Percentiles rank a stretch among this genome's conserved stretches.
These are phyloP conservation scores for Halophytophthora polymorphica DNA, from an alignment of 352 stramenopile species.

Conservation along the genomic window DNA sequence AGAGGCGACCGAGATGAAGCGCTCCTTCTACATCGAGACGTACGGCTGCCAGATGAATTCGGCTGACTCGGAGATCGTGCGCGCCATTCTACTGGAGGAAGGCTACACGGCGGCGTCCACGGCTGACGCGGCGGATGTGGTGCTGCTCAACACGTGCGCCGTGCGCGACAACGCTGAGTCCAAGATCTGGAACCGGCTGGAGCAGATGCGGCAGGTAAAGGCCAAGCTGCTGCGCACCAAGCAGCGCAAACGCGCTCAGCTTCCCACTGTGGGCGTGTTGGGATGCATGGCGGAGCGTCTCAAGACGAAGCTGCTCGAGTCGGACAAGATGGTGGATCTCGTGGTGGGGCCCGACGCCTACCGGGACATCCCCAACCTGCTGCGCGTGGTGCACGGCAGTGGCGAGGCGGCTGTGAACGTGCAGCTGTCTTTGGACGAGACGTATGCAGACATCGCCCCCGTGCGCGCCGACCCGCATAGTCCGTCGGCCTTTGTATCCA, in stretches of 20 bases:
- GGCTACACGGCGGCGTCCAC: conserved; percentile 57
- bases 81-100: conserved; percentile 87
- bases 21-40: conserved; percentile 89
- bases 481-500: conserved; percentile 95
- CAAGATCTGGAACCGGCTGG: conserved; percentile 90
- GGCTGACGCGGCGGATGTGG: conserved; percentile 88
- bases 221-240: conserved; percentile 69
- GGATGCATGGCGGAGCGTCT: conserved; percentile 99
- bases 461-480: conserved; percentile 83
- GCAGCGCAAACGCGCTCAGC: conserved; percentile 34
- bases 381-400: conserved; percentile 81
- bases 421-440: conserved; percentile 97
- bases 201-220: conserved; percentile 74
- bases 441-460: conserved; percentile 97
- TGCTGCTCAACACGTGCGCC: conserved; percentile 99
- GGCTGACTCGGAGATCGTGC: conserved; percentile 98
- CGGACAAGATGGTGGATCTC: conserved; percentile 95
- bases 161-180: conserved; percentile 98
- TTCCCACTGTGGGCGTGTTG: conserved; percentile 93
- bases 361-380: conserved; percentile 94
- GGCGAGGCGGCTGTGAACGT: conserved; percentile 90
- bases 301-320: conserved; percentile 94
- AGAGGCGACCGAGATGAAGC: conserved; percentile 6
- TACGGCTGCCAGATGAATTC: conserved; percentile 99
- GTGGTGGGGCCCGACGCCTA: conserved; percentile 99